Evolutionary conservation across 441 rosid species (phyloP).

Genomic region (Syzygium malaccense): DNA sequence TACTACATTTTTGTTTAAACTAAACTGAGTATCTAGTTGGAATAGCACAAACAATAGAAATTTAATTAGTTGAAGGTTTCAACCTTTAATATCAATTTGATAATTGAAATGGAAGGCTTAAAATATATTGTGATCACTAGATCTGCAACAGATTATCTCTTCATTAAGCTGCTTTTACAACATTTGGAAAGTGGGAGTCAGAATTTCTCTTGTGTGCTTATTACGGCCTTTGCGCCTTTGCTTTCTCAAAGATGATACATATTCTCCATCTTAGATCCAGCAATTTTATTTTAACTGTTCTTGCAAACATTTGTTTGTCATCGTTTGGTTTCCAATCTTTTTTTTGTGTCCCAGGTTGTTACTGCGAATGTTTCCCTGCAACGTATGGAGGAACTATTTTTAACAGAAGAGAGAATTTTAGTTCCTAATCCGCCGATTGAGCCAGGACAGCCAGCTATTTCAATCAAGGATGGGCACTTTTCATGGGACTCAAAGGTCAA

Average conservation of each 20-base stretch:
- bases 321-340: conserved; percentile 4
- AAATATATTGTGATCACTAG: background rate
- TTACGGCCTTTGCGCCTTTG: background rate
- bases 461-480: conserved; percentile 82
- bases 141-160: background rate
- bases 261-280: background rate
- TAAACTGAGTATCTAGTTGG: background rate
- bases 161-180: background rate
- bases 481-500: conserved; percentile 97
- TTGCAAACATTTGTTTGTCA: background rate
- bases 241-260: background rate
- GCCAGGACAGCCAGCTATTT: conserved; percentile 66
- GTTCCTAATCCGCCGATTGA: conserved; percentile 90
- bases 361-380: conserved; percentile 91
- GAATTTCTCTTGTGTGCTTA: background rate
- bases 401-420: conserved; percentile 88
- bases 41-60: background rate
- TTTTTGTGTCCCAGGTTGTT: conserved; percentile 48
- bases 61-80: background rate
- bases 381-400: conserved; percentile 91
- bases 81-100: background rate
- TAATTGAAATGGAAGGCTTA: background rate
- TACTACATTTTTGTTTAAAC: background rate
- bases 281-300: background rate
- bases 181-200: background rate